These are phyloP conservation scores for Protostelium mycophagum DNA, from an alignment of 78 protist species.

Conservation along the genomic window DNA sequence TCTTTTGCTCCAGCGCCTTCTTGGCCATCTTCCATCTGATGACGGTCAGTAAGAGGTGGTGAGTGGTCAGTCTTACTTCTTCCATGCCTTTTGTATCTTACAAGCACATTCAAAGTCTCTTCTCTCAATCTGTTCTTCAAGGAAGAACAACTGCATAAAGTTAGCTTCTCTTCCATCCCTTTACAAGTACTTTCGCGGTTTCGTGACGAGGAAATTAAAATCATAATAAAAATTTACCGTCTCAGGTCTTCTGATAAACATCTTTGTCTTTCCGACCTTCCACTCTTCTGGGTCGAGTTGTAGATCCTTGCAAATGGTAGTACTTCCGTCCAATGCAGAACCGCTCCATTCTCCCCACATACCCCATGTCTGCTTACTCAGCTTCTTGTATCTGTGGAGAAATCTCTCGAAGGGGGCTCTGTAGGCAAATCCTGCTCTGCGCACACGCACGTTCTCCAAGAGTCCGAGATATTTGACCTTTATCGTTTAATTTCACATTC, in stretches of 20 bases:
- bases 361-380: conserved; percentile 67
- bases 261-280: conserved; percentile 85
- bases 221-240: no score
- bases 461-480: conserved; percentile 82
- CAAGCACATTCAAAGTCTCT: conserved; percentile 49
- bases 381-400: conserved; percentile 70
- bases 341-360: conserved; percentile 61
- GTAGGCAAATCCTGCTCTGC: conserved; percentile 94
- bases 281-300: conserved; percentile 60
- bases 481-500: conserved; percentile 25
- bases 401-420: conserved; percentile 79
- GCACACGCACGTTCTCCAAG: conserved; percentile 87
- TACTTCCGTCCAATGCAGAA: conserved; percentile 52
- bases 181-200: no score
- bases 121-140: conserved; percentile 59
- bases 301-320: conserved; percentile 32
- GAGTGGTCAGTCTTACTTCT: neutral
- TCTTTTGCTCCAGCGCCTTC: conserved; percentile 67
- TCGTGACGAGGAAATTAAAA: no score
- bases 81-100: conserved; percentile 46
- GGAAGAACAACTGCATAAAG: conserved; percentile 30
- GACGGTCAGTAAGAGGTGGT: neutral
- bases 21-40: conserved; percentile 59
- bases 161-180: neutral
- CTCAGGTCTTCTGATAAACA: conserved; percentile 83